Conservation (phyloP, 306 rosid genomes). For the Erythrophleum fordii region DNA sequence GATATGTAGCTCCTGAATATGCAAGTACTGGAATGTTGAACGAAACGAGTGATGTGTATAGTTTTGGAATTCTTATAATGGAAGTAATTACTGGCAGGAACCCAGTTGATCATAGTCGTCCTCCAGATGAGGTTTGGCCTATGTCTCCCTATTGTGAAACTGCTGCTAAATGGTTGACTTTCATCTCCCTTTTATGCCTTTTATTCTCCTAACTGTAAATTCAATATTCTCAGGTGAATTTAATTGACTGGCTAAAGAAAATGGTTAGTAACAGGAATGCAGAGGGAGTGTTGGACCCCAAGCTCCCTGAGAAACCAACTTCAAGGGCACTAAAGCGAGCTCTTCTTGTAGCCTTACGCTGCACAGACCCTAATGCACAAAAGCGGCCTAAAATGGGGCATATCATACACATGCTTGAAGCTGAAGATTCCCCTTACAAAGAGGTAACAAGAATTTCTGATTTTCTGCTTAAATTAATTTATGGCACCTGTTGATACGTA, state of each 20-base stretch:
- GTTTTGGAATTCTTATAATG: slow-evolving; percentile 92
- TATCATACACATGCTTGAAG: slow-evolving; percentile 93
- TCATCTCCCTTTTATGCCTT: slow-evolving; percentile 9
- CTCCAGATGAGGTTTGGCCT: slow-evolving; percentile 73
- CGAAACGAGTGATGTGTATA: slow-evolving; percentile 83
- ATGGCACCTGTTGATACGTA: slow-evolving; percentile 2
- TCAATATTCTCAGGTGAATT: slow-evolving; percentile 66
- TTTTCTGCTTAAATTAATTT: slow-evolving; percentile 38
- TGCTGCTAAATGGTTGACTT: background rate
- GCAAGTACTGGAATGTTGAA: slow-evolving; percentile 95
- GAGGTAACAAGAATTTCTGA: slow-evolving; percentile 56
- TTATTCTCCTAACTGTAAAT: slow-evolving; percentile 19
- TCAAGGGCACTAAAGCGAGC: slow-evolving; percentile 80
- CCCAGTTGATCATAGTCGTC: slow-evolving; percentile 83
- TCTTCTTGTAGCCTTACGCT: slow-evolving; percentile 87
- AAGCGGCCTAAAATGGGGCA: slow-evolving; percentile 93
- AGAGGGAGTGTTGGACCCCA: slow-evolving; percentile 86
- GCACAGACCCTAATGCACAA: slow-evolving; percentile 81
- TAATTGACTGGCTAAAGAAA: slow-evolving; percentile 91
- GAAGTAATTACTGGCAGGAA: slow-evolving; percentile 91
- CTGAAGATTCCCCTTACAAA: slow-evolving; percentile 76
- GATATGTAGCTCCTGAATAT: slow-evolving; percentile 95
- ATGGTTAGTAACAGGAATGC: slow-evolving; percentile 79
- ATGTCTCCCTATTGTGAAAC: slow-evolving; percentile 9
- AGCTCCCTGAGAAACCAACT: slow-evolving; percentile 76